phyloP scores from a whole-genome alignment of 345 rosid species.

The Rhodamnia rubescens region DNA sequence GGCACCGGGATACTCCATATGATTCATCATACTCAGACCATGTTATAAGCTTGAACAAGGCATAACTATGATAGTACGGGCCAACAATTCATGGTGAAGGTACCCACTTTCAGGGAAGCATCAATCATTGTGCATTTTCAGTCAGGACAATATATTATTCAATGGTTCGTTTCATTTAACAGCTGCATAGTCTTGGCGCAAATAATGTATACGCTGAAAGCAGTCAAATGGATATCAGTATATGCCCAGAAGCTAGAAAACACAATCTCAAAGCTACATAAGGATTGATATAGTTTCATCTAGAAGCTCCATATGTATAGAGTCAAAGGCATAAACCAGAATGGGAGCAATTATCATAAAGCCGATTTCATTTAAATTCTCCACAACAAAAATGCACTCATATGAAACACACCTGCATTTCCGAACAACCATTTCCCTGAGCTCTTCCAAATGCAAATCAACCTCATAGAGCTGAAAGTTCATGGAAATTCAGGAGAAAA shows the following conservation, averaged over 20 bases:
- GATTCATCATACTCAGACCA: background rate
- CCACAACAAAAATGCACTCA: background rate
- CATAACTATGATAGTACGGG: background rate
- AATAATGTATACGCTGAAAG: background rate
- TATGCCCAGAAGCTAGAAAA: background rate
- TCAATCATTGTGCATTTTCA: background rate
- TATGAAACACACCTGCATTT: slow-evolving; percentile 55
- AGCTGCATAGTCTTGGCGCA: background rate
- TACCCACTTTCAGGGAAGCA: background rate
- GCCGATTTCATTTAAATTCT: background rate
- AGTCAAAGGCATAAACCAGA: background rate
- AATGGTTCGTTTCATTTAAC: background rate
- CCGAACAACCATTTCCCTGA: slow-evolving; percentile 49
- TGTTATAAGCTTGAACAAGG: background rate
- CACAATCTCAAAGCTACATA: background rate
- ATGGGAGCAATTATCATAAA: background rate
- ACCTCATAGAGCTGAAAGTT: slow-evolving; percentile 48
- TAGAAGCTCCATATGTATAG: background rate
- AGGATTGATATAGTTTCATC: background rate
- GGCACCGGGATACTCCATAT: background rate
- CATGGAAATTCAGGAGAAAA: background rate
- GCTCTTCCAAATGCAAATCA: slow-evolving; percentile 55
- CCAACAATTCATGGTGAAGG: background rate
- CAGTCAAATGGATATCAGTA: background rate
- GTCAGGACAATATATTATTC: background rate